These are phyloP conservation scores for Royoungia palumana DNA, from an alignment of 768 basidiomycete genomes.

Conservation along the genomic window DNA sequence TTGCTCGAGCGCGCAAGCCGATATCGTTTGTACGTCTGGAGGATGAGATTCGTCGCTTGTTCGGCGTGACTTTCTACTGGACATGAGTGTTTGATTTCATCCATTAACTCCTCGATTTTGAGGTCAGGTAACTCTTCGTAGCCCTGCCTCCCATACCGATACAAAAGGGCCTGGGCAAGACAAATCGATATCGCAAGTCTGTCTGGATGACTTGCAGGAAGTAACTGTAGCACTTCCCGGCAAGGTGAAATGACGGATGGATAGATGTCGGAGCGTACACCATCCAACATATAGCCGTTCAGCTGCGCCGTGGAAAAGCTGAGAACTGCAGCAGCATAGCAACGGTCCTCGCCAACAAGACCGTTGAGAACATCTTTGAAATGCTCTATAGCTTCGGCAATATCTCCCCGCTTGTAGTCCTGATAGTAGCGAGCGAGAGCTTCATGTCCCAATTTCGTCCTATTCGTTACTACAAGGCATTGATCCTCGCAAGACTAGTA, in stretches of 20 bases:
- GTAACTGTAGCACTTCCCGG: constrained; percentile 4
- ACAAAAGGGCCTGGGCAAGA: constrained; percentile 9
- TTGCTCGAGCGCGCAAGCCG: not conserved
- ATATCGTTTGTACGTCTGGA: not conserved
- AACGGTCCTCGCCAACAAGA: not conserved
- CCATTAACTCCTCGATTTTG: not conserved
- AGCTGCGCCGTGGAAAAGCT: constrained; percentile 13
- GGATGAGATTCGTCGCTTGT: constrained; percentile 1
- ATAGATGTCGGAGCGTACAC: not conserved
- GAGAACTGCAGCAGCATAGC: constrained; percentile 8
- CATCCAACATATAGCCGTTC: not conserved
- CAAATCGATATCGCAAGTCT: constrained; percentile 1
- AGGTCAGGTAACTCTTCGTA: not conserved
- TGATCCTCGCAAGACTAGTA: too few relatives aligned
- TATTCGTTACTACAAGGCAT: too few relatives aligned
- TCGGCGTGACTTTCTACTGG: not conserved
- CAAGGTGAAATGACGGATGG: not conserved
- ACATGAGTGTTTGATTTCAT: not conserved
- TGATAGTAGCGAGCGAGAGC: not conserved
- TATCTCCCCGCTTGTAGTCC: not conserved
- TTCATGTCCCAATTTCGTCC: constrained; percentile 2
- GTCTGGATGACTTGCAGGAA: not conserved
- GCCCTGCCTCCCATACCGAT: not conserved
- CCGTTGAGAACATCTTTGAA: constrained; percentile 3
- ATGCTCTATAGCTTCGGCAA: not conserved